Percentiles rank a stretch among this genome's conserved stretches.
These are phyloP conservation scores for Paramecium tetraurelia DNA, from an alignment of 73 alveolate species.

Conservation along the genomic window DNA sequence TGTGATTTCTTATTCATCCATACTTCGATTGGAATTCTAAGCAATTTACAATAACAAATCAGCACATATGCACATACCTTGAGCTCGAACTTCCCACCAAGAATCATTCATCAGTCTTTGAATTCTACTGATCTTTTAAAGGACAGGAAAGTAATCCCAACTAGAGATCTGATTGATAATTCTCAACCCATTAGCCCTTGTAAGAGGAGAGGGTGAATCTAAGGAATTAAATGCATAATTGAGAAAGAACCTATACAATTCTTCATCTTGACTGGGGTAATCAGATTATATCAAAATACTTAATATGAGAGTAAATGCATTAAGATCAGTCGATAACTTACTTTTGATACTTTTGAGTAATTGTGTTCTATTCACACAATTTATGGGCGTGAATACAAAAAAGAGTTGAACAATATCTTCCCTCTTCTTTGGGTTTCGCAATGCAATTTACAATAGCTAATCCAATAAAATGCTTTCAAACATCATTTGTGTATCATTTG, in stretches of 20 bases:
- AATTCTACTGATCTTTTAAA: neutral
- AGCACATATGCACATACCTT: slow-evolving; percentile 54
- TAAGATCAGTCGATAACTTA: slow-evolving; percentile 20
- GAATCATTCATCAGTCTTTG: slow-evolving; percentile 50
- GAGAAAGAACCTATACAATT: slow-evolving; percentile 3
- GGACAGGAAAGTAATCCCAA: slow-evolving; percentile 36
- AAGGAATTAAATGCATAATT: slow-evolving; percentile 9
- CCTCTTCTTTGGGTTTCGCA: slow-evolving; percentile 46
- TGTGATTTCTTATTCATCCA: neutral
- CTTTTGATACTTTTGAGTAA: slow-evolving; percentile 6
- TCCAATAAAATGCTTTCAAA: slow-evolving; percentile 56
- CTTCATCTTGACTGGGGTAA: slow-evolving; percentile 41
- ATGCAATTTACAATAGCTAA: neutral
- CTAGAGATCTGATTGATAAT: slow-evolving; percentile 32
- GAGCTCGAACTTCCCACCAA: slow-evolving; percentile 66
- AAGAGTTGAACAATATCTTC: slow-evolving; percentile 49
- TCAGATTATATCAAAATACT: slow-evolving; percentile 40
- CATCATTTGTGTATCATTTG: slow-evolving; percentile 60
- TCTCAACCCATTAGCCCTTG: slow-evolving; percentile 56
- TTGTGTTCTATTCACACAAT: neutral
- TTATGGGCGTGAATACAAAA: slow-evolving; percentile 24
- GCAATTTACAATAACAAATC: slow-evolving; percentile 47
- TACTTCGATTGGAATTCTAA: neutral
- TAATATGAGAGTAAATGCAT: slow-evolving; percentile 36
- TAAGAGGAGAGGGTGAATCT: slow-evolving; percentile 58